These are phyloP conservation scores for Rhodotorula sp. DNA, from an alignment of 1,284 basidiomycete genomes.

Conservation along the genomic window DNA sequence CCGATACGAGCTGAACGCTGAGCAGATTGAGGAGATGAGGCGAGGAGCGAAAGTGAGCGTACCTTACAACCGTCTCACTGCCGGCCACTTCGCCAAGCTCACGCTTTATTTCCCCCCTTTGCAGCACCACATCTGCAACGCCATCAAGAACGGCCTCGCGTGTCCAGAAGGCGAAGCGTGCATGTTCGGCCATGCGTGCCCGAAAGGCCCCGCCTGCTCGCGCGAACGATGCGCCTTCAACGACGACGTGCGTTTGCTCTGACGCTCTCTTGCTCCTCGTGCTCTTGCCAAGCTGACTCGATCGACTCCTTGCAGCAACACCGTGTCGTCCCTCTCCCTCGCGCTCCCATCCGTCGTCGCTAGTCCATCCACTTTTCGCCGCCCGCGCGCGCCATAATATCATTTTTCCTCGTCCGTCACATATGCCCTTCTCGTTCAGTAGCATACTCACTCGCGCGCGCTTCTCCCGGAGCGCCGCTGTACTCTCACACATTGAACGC, in stretches of 20 bases:
- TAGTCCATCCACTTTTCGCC: not conserved
- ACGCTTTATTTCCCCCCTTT: not conserved
- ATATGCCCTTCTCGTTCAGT: too few species aligned
- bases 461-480: too few species aligned
- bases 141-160: constrained; percentile 23
- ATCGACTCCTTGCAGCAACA: constrained; percentile 17
- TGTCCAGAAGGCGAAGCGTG: constrained; percentile 27
- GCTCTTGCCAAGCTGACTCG: not conserved
- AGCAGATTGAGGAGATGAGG: constrained; percentile 30
- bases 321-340: constrained; percentile 14
- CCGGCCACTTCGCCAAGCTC: not conserved
- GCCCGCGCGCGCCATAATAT: not conserved
- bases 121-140: constrained; percentile 34
- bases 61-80: too few species aligned
- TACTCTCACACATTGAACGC: not conserved
- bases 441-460: too few species aligned
- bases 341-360: constrained; percentile 17
- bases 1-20: constrained; percentile 21
- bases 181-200: constrained; percentile 31
- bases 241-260: constrained; percentile 6
- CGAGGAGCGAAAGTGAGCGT: constrained; percentile 28
- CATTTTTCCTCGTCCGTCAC: too few species aligned
- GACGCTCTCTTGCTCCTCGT: too few species aligned
- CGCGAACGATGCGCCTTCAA: constrained; percentile 30
- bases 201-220: constrained; percentile 22